Evolutionary conservation across 192 early-diverging fungal genomes (phyloP), one percentile per base, ranked within the genome.

Genomic region (Coemansia sp.): DNA sequence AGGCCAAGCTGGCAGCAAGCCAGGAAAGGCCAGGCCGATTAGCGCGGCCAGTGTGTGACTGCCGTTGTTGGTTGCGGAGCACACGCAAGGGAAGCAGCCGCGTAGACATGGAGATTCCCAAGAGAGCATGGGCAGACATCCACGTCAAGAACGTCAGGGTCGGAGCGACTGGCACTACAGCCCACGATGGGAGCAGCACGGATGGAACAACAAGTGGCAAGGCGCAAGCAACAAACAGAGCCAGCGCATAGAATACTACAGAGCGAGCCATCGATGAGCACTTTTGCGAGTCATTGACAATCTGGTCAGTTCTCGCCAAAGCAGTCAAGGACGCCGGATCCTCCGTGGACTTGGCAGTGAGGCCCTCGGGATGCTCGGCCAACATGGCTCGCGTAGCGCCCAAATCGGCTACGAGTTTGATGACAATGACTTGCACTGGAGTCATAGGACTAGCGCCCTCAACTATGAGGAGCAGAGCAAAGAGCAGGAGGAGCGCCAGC

Each of bases 121-220:
- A 60, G 14, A 79, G 64, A 28, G 61, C 21, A 31, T 79, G 77
- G 0, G 77, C 71, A 13, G 62, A 9, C 53, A 79, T 63, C 72
- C 71, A 79, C 8, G 77, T 79, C 35, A 74, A 48, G 36, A 79
- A 79, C 24, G 69, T 62, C 53, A 79, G 36, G 16, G 77, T 73
- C 1, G 77, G 77, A 18, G 77, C 77, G 3, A 79, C 63, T 1
- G 71, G 67, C 7, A 59, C 72, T 0, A 70, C 63, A 7, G 71
- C 77, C 77, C 77, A 79, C 21, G 65, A 56, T 3, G 77, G 77
- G 23, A 79, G 63, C 57, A 74, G 39, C 8, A 79, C 10, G 20
- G 67, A 71, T 13, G 72, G 67, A 2, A 74, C 61, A 2, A 79
- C 20, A 35, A 74, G 40, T 2, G 77, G 77, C 39, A 79, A 26